Evolutionary conservation across 176 grass and related monocot genomes (phyloP).

Genomic region (Avena insularis): DNA sequence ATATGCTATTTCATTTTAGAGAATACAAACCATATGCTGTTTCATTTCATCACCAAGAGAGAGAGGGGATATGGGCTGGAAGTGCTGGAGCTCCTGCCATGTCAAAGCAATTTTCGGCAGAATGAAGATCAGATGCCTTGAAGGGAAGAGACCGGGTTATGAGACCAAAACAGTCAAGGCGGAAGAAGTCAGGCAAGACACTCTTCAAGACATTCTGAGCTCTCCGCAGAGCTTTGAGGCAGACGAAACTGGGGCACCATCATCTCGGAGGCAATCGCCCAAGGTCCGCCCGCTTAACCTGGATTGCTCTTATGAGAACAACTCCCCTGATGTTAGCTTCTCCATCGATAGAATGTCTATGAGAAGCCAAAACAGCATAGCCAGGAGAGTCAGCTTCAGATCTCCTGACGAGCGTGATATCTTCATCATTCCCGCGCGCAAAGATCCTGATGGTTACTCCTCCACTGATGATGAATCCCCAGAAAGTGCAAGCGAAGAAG

Average conservation of each 20-base stretch:
- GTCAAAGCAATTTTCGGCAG: constrained; percentile 44
- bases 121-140: constrained; percentile 42
- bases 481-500: constrained; percentile 44
- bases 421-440: constrained; percentile 55
- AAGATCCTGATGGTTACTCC: constrained; percentile 44
- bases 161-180: constrained; percentile 1
- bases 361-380: constrained; percentile 53
- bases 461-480: constrained; percentile 40
- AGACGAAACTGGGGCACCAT: constrained; percentile 27
- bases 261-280: constrained; percentile 53
- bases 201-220: constrained; percentile 50
- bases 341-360: constrained; percentile 51
- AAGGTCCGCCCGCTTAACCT: constrained; percentile 53
- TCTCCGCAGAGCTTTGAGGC: constrained; percentile 44
- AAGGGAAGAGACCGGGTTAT: neutral
- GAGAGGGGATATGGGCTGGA: constrained; percentile 40
- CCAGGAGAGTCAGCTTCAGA: constrained; percentile 65
- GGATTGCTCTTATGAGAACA: constrained; percentile 30
- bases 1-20: neutral
- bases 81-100: constrained; percentile 34
- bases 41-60: constrained; percentile 27
- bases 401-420: constrained; percentile 46
- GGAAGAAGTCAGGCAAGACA: constrained; percentile 40
- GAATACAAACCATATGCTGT: constrained; percentile 8
- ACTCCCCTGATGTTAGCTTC: constrained; percentile 45